phyloP scores from a whole-genome alignment of 331 rosid species.

The Malus hybrid region DNA sequence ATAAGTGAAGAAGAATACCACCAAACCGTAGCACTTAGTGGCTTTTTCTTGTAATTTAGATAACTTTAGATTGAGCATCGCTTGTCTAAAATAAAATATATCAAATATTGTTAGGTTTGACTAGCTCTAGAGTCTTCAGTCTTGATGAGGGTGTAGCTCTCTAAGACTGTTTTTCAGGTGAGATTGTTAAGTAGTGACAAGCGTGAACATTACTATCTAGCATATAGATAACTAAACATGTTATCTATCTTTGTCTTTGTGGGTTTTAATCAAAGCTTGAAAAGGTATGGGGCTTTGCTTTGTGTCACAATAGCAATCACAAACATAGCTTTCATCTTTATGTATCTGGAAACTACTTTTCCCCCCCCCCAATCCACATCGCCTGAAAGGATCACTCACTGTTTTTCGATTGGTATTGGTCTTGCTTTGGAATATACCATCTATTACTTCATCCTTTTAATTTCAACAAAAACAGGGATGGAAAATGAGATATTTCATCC shows the following conservation, averaged over 20 bases:
- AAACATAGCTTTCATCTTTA: conserved; percentile 38
- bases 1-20: no score
- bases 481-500: not conserved
- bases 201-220: conserved; percentile 1
- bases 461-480: not conserved
- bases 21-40: no score
- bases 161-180: conserved; percentile 10
- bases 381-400: conserved; percentile 18
- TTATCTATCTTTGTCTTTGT: conserved; percentile 9
- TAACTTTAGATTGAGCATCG: no score
- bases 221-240: not conserved
- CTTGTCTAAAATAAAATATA: no score
- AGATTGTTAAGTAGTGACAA: conserved; percentile 7
- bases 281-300: conserved; percentile 31
- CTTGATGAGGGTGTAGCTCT: not conserved
- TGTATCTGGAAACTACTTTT: conserved; percentile 17
- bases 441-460: not conserved
- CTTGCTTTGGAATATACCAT: not conserved
- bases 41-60: no score
- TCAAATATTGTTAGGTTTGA: not conserved
- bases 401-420: not conserved
- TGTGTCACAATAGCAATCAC: conserved; percentile 25
- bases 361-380: conserved; percentile 10
- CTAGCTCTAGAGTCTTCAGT: not conserved
- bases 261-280: conserved; percentile 22